Base-by-base conservation (phyloP, 2,329 filamentous ascomycete species). In the Fusarium mangiferae region DNA sequence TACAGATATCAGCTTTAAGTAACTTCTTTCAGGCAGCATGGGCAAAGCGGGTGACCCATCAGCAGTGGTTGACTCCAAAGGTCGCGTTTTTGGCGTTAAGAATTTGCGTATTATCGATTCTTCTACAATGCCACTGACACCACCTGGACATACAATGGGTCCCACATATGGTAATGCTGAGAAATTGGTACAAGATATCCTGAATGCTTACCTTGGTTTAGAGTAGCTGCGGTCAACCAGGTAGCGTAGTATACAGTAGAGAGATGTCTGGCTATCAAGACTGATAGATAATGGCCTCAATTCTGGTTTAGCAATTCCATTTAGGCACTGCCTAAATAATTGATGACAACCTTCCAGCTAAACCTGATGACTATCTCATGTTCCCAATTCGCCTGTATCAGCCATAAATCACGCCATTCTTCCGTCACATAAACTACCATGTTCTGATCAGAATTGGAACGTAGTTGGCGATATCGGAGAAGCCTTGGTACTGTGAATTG, bases 101-200 rank as follows among this genome's bases (percentile, higher is more conserved):
- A 59, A 38, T n/a, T 5, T 59, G 24, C 56, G 56, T 17, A 9
- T 59, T 15, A 49, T 59, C 9, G 56, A 59, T 14, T 59, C 56
- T 7, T 59, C 56, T 18, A 59, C 56, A 5, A 59, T 59, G 56
- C 56, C 56, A 18, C 24, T 59, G 9, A 59, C 56, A 30, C 56
- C 56, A 1, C 56, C 56, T 38, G 56, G 56, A n/a, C 56, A 59
- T 24, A 59, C 56, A 6, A 59, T 59, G 56, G 56, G 56, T 12
- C 56, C 56, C 8, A 59, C 56, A 11, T 59, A 59, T 36, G 56
- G 30, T 6, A 59, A 59, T 30, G 56, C 56, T 6, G 56, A 59
- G 42, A 59, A 59, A n/a, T 59, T 59, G 30, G 35, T 59, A 12
- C 42, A 51, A 9, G 56, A 59, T 36, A 36, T 59, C 8, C n/a